phyloP scores from a whole-genome alignment of 2,329 filamentous ascomycete genomes.

The Venturia nashicola region DNA sequence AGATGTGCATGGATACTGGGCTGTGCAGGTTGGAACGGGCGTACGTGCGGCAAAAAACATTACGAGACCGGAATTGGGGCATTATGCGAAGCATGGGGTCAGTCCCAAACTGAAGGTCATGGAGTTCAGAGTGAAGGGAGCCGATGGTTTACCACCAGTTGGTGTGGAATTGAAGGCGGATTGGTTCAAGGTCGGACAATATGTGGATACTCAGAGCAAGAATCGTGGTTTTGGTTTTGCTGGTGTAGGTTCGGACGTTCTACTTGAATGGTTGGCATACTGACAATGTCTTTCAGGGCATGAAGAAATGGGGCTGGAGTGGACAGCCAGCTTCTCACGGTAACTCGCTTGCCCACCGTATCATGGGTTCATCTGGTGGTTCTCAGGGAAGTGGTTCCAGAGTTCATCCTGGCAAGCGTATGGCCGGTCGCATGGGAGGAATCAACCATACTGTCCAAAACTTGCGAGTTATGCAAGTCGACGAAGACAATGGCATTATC shows the following conservation, averaged over 20 bases:
- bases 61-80: slow-evolving; percentile 71
- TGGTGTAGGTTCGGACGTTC: slow-evolving; percentile 39
- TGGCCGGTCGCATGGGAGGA: slow-evolving; percentile 92
- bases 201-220: slow-evolving; percentile 70
- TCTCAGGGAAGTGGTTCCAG: slow-evolving; percentile 86
- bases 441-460: slow-evolving; percentile 85
- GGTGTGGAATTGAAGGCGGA: slow-evolving; percentile 69
- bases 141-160: slow-evolving; percentile 56
- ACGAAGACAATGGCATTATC: slow-evolving; percentile 75
- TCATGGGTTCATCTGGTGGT: slow-evolving; percentile 79
- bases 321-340: slow-evolving; percentile 90
- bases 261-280: not conserved
- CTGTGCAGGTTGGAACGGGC: slow-evolving; percentile 78
- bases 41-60: slow-evolving; percentile 63
- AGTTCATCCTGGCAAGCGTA: slow-evolving; percentile 92
- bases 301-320: slow-evolving; percentile 87
- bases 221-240: slow-evolving; percentile 86
- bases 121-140: slow-evolving; percentile 75
- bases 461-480: slow-evolving; percentile 76
- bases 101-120: slow-evolving; percentile 72
- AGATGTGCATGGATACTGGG: slow-evolving; percentile 77
- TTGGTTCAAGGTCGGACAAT: slow-evolving; percentile 86
- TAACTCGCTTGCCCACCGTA: slow-evolving; percentile 87
- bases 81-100: slow-evolving; percentile 72
- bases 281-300: slow-evolving; percentile 41